Evolutionary conservation across 2,329 filamentous ascomycete genomes (phyloP).

Genomic region (Ascomycota sp.): DNA sequence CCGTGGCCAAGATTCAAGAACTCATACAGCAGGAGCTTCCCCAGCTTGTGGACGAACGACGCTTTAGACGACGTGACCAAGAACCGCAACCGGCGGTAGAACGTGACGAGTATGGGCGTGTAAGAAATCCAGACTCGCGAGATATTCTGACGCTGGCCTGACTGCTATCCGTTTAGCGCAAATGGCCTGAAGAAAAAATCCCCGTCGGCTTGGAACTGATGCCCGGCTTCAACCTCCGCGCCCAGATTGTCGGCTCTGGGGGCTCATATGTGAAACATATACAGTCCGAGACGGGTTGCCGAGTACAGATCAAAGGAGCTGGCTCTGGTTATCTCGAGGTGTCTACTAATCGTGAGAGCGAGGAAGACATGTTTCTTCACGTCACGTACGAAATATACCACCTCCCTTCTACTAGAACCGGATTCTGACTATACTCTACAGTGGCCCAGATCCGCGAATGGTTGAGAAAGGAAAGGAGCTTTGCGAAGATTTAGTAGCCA

Average conservation of each 20-base stretch:
- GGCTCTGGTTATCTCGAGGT: constrained; percentile 88
- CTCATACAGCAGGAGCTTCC: constrained; percentile 92
- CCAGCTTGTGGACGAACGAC: constrained; percentile 81
- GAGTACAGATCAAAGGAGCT: constrained; percentile 94
- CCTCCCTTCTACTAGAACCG: not conserved
- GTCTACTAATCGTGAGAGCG: constrained; percentile 72
- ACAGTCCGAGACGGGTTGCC: constrained; percentile 82
- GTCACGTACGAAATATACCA: constrained; percentile 48
- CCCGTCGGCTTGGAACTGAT: constrained; percentile 79
- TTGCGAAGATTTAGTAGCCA: constrained; percentile 69
- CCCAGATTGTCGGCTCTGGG: constrained; percentile 85
- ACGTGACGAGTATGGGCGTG: constrained; percentile 75
- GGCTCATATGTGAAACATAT: constrained; percentile 97
- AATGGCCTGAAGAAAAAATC: constrained; percentile 97
- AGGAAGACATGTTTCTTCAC: constrained; percentile 92
- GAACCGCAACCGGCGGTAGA: constrained; percentile 53
- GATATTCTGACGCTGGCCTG: not conserved
- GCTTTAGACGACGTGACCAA: constrained; percentile 67
- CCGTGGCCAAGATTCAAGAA: constrained; percentile 75
- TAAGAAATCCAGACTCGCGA: constrained; percentile 20
- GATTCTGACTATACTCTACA: constrained; percentile 13
- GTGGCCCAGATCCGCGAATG: constrained; percentile 70
- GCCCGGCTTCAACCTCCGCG: constrained; percentile 85
- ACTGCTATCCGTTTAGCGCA: constrained; percentile 42
- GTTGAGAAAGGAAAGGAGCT: constrained; percentile 75